phyloP scores from a whole-genome alignment of 441 rosid species.

The Populus hybrid region DNA sequence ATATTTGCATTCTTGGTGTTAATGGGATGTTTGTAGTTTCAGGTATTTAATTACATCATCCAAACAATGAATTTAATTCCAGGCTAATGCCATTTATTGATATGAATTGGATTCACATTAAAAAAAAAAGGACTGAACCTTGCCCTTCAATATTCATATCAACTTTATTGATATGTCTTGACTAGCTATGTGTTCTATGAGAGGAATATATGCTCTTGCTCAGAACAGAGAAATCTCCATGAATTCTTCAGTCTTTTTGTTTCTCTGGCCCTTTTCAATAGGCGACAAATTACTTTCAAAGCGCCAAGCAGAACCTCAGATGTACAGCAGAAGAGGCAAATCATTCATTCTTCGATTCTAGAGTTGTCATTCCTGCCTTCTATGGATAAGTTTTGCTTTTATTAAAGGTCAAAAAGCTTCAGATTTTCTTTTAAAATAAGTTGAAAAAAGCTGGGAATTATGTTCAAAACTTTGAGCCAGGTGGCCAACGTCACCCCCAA shows the following conservation, averaged over 20 bases:
- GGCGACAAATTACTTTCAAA: not conserved
- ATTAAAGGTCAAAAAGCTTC: slow-evolving; percentile 24
- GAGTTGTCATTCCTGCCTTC: not conserved
- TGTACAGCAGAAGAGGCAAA: slow-evolving; percentile 9
- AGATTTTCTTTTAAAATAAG: not conserved
- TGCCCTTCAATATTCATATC: too few relatives aligned
- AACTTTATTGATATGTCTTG: too few relatives aligned
- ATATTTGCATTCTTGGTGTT: too few relatives aligned
- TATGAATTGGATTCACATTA: too few relatives aligned
- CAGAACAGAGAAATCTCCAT: too few relatives aligned
- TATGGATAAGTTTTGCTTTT: slow-evolving; percentile 13
- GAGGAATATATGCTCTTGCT: too few relatives aligned
- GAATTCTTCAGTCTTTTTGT: not conserved
- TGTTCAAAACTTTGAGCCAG: slow-evolving; percentile 4
- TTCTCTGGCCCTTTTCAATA: not conserved
- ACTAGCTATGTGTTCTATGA: too few relatives aligned
- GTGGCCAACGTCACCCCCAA: not conserved
- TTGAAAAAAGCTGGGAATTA: not conserved
- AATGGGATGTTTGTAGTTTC: too few relatives aligned
- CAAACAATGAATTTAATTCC: too few relatives aligned
- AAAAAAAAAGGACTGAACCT: too few relatives aligned
- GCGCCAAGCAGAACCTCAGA: not conserved
- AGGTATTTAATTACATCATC: too few relatives aligned
- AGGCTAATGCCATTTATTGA: too few relatives aligned
- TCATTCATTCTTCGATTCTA: not conserved